phyloP scores from a whole-genome alignment of 2,329 filamentous ascomycete genomes.

The Clarireedia sp. region DNA sequence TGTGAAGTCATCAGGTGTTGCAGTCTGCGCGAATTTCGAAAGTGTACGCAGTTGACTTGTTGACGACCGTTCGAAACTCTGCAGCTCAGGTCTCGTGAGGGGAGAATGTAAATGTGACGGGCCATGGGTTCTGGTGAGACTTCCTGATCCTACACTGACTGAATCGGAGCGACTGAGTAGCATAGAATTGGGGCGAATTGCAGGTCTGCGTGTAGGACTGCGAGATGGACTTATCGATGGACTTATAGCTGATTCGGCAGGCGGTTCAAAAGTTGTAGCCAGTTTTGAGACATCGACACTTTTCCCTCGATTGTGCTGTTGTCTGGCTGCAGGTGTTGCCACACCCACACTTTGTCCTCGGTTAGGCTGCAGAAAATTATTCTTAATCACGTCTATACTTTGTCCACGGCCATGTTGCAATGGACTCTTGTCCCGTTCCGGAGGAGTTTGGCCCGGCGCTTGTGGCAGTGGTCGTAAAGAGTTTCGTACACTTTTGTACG shows the following conservation, averaged over 20 bases:
- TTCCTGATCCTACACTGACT: slow-evolving; percentile 25
- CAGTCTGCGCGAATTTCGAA: slow-evolving; percentile 71
- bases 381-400: slow-evolving; percentile 53
- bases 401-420: slow-evolving; percentile 34
- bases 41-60: slow-evolving; percentile 84
- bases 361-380: slow-evolving; percentile 36
- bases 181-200: slow-evolving; percentile 50
- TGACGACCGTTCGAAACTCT: slow-evolving; percentile 77
- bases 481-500: slow-evolving; percentile 66
- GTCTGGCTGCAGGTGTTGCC: slow-evolving; percentile 40
- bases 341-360: slow-evolving; percentile 54
- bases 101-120: slow-evolving; percentile 32
- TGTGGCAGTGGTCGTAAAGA: slow-evolving; percentile 70
- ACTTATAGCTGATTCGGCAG: not conserved
- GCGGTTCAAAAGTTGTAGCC: slow-evolving; percentile 7
- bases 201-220: slow-evolving; percentile 11
- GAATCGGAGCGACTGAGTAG: slow-evolving; percentile 51
- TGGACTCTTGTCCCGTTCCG: slow-evolving; percentile 29
- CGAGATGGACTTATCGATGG: slow-evolving; percentile 1
- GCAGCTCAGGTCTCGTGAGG: slow-evolving; percentile 63
- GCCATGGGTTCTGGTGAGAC: slow-evolving; percentile 3
- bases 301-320: slow-evolving; percentile 25
- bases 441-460: slow-evolving; percentile 44
- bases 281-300: slow-evolving; percentile 12
- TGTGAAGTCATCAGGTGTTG: slow-evolving; percentile 69